Evolutionary conservation across 2,329 filamentous ascomycete genomes (phyloP), one percentile per base, ranked within the genome.

Genomic region (Aphanoascus verrucosus): DNA sequence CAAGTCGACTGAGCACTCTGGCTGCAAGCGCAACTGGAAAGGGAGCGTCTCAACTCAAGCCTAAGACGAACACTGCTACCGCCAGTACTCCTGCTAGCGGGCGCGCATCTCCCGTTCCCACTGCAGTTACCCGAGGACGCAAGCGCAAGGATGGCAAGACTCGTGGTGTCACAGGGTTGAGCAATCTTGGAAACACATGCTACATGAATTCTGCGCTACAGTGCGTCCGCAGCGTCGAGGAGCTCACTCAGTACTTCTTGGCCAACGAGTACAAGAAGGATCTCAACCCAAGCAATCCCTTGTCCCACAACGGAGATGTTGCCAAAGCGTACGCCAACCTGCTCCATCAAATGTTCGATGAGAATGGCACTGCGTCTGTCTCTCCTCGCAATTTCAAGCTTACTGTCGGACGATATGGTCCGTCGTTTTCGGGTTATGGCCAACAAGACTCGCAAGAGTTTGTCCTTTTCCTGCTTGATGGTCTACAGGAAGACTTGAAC

Each of bases 181-280:
- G 81, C 58, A 98, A 98, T 64, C 74, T 98, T 12, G 93, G 93
- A 47, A 98, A 98, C 64, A 97, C 93, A 0, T 98, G 93, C 71
- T 98, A 98, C 72, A 96, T 97, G 90, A 97, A 97, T 69, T 95
- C 91, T 19, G 93, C 93, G 8, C 75, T 97, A 52, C 93, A 98
- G 67, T 98, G 93, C 67, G 81, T 98, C 49, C 83, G 91, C 49
- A 94, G 88, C 61, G 89, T 96, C 0, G 88, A 95, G 65, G 93
- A 98, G 69, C 73, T 98, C 58, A 91, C 88, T 4, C 84, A 89
- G 63, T 98, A 95, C 69, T 97, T 98, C 69, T 70, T 96, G 48
- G 72, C 80, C 49, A 78, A 83, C 55, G 79, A 84, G 57, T 89
- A 87, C 70, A 81, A 85, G 62, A 73, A 77, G 49, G 91, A 98